Base-by-base conservation (phyloP, 2,329 filamentous ascomycete species). In the Grosmannia serpens region DNA sequence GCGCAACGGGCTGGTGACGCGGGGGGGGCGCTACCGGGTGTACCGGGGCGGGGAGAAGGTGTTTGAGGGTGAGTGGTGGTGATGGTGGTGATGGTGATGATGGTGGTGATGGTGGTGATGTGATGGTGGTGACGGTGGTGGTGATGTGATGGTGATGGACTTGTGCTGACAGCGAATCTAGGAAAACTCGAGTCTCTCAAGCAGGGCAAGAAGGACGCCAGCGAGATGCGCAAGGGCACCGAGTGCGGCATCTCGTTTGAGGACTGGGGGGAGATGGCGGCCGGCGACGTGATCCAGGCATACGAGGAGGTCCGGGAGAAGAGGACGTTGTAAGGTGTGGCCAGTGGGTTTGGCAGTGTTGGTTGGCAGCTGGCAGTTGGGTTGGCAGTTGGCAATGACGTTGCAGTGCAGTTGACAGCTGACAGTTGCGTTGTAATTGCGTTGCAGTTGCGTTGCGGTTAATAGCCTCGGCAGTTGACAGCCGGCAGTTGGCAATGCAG, bases 201-300 rank as follows among this genome's bases (percentile, higher is more conserved):
- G 75, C 88, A 95, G 67, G 84, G 88, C 70, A 96, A 97, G 79
- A 95, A 95, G 70, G 89, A 96, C 64, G 88, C 94, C 33, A 76
- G 77, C 52, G 89, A 96, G 68, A 94, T 95, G 84, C 85, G 84
- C 66, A 97, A 95, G 73, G 91, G 91, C 60, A 83, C 81, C n/a
- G 94, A 99, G 72, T 99, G 94, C 67, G 94, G 94, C 64, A 86
- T 99, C 64, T 85, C 83, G 56, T 92, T 99, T 67, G 84, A 87
- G 3, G 80, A 78, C 35, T 99, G 90, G 84, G 78, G 87, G 53
- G 87, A 84, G 26, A 87, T 97, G 69, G 71, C 86, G 67, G 77
- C 84, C 17, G 94, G 92, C 31, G 94, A 99, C 73, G 82, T 86
- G 70, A 81, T 99, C 62, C 94, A 97, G 75, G 86, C 85, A 38